Conservation (phyloP, 164 flowering plant species). For the Macadamia tetraphylla region DNA sequence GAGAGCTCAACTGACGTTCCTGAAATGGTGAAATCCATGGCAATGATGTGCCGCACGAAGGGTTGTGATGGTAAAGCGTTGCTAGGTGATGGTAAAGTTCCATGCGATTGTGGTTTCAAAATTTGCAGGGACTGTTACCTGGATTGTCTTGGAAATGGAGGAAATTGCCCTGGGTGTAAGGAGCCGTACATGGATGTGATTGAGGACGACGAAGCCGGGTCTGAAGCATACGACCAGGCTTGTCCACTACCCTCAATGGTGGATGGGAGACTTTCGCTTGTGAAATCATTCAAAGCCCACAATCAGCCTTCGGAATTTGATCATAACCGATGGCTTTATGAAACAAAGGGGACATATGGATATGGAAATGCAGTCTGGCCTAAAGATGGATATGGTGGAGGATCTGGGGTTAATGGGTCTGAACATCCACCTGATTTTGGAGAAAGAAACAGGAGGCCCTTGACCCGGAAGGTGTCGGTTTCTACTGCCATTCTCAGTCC, state of each 20-base stretch:
- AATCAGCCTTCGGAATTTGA: conserved; percentile 53
- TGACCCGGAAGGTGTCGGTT: conserved; percentile 64
- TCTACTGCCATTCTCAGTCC: conserved; percentile 88
- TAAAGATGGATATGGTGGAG: conserved; percentile 56
- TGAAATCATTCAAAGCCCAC: conserved; percentile 61
- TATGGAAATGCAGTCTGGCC: conserved; percentile 96
- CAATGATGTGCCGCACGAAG: conserved; percentile 49
- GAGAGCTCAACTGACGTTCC: conserved; percentile 32
- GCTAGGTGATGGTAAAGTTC: conserved; percentile 17
- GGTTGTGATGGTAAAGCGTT: conserved; percentile 71
- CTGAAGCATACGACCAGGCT: conserved; percentile 64
- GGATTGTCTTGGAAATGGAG: conserved; percentile 46
- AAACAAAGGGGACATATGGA: conserved; percentile 91
- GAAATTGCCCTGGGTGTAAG: conserved; percentile 80
- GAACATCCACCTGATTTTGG: conserved; percentile 70
- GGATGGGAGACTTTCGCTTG: conserved; percentile 56
- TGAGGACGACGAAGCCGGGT: conserved; percentile 26
- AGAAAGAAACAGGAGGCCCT: conserved; percentile 52
- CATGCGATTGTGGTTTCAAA: conserved; percentile 73
- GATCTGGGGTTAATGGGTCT: conserved; percentile 40
- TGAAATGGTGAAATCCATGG: conserved; percentile 11
- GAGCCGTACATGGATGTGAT: conserved; percentile 42
- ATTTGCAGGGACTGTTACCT: conserved; percentile 68
- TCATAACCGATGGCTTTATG: conserved; percentile 76
- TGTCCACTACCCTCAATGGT: conserved; percentile 58